These are phyloP conservation scores for Meira miltonrushii DNA, from an alignment of 1,284 basidiomycete species.

Conservation along the genomic window DNA sequence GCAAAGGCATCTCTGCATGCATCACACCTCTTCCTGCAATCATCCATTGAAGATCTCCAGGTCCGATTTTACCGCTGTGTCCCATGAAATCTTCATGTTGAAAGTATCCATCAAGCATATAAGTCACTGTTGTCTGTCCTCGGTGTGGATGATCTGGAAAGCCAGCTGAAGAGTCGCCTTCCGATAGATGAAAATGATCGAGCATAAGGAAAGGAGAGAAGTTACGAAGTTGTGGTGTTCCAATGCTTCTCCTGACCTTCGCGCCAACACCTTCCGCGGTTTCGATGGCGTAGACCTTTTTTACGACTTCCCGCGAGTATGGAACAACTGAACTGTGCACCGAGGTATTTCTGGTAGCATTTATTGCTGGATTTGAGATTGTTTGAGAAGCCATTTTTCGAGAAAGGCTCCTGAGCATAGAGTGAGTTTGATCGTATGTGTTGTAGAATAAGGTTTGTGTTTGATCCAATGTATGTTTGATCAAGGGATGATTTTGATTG, in stretches of 20 bases:
- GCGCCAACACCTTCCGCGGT: constrained; percentile 84
- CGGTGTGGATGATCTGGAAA: constrained; percentile 73
- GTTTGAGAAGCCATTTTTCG: not conserved
- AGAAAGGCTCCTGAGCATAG: not conserved
- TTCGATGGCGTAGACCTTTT: constrained; percentile 72
- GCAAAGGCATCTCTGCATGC: constrained; percentile 70
- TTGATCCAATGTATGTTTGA: not conserved
- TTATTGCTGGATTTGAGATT: too few relatives aligned
- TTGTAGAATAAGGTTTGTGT: not conserved
- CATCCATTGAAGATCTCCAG: constrained; percentile 81
- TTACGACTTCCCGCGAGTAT: constrained; percentile 66
- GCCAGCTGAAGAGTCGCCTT: constrained; percentile 55
- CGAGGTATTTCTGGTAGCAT: not conserved
- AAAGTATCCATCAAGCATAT: constrained; percentile 77
- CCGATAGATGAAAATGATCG: constrained; percentile 53
- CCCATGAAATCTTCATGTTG: constrained; percentile 89
- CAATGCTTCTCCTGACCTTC: constrained; percentile 81
- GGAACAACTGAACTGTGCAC: constrained; percentile 3
- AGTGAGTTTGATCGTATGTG: not conserved
- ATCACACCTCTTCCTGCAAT: constrained; percentile 63
- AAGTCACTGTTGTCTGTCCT: constrained; percentile 60
- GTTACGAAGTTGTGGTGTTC: constrained; percentile 68
- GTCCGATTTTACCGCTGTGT: constrained; percentile 64
- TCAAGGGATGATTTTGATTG: not conserved
- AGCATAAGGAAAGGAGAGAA: constrained; percentile 82